Percentiles rank a stretch among this genome's conserved stretches.
Conservation (phyloP, 108 stramenopile species). For the Stephanodiscus triporus region DNA sequence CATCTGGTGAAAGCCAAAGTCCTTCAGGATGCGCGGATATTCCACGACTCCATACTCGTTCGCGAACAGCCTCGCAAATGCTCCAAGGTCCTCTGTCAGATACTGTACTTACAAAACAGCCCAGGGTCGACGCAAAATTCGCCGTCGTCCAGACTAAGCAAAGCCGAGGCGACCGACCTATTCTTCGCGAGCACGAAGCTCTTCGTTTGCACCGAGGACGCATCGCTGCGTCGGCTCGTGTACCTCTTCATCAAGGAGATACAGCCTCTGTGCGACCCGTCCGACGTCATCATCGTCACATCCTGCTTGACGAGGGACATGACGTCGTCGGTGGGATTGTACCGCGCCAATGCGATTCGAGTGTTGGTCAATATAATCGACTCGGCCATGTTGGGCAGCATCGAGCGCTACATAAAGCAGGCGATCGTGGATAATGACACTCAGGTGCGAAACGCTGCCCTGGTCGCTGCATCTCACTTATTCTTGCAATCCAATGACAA, state of each 20-base stretch:
- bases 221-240: constrained; percentile 83
- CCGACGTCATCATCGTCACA: constrained; percentile 99
- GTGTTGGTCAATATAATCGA: constrained; percentile 97
- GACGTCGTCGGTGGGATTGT: constrained; percentile 97
- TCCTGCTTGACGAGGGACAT: constrained; percentile 98
- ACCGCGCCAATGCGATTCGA: constrained; percentile 97
- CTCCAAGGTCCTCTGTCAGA: constrained; percentile 97
- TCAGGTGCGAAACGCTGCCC: constrained; percentile 92
- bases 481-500: constrained; percentile 72
- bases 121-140: constrained; percentile 69
- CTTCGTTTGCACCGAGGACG: constrained; percentile 93
- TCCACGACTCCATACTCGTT: constrained; percentile 95
- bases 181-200: constrained; percentile 99
- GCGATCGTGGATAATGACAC: constrained; percentile 96
- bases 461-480: constrained; percentile 89
- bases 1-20: constrained; percentile 96
- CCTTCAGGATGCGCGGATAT: constrained; percentile 96
- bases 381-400: constrained; percentile 97
- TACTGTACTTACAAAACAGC: constrained; percentile 86
- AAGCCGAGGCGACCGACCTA: constrained; percentile 90
- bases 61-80: constrained; percentile 95
- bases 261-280: constrained; percentile 95
- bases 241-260: constrained; percentile 99
- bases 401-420: constrained; percentile 99
- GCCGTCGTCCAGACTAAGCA: neutral